Base-by-base conservation (phyloP, 139 green algal genomes). In the Monoraphidium neglectum region DNA sequence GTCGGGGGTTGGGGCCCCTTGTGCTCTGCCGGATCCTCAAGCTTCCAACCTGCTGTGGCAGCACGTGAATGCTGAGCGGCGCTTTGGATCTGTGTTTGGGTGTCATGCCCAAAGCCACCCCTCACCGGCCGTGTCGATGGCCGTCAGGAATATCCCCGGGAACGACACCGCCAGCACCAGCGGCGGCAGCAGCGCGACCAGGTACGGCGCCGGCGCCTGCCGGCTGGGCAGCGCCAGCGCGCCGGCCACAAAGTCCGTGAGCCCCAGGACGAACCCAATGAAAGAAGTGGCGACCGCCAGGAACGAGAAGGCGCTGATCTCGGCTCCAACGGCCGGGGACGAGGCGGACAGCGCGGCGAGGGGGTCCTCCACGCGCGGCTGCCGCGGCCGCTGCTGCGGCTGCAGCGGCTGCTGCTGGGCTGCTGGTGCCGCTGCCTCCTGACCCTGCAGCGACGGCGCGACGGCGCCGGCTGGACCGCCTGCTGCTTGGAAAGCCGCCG, bases 181-280 rank as follows among this genome's bases (percentile, higher is more conserved):
- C 33, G 70, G 70, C 10, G 72, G 72, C 59, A 70, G 26, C 61
- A 86, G 28, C 15, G 74, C 79, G n/a, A 85, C 12, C 30, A 64
- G 3, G 54, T 84, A 87, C 1, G 78, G 69, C 35, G 79, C 30
- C n/a, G 70, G 59, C 13, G 56, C 37, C 30, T 79, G 74, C 5
- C 65, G 21, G 8, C 62, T 63, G 28, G 86, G 87, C 15, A 90
- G 68, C 40, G 79, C 78, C 59, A 94, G 57, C 1, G 73, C 76
- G 62, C 97, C 92, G 0, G 84, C 76, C 30, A 95, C 30, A 63
- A 97, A 97, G 72, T 95, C 90, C 8, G 82, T 79, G 18, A 97
- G 84, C 5, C 90, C 93, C 33, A 98, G 70, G 1, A 94, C 76
- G 49, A 97, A 97, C 35, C 90, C 93, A 13, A 95, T 96, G 84